Conservation (phyloP, 1,139 yeast species). For the Wickerhamiella pararugosa region DNA sequence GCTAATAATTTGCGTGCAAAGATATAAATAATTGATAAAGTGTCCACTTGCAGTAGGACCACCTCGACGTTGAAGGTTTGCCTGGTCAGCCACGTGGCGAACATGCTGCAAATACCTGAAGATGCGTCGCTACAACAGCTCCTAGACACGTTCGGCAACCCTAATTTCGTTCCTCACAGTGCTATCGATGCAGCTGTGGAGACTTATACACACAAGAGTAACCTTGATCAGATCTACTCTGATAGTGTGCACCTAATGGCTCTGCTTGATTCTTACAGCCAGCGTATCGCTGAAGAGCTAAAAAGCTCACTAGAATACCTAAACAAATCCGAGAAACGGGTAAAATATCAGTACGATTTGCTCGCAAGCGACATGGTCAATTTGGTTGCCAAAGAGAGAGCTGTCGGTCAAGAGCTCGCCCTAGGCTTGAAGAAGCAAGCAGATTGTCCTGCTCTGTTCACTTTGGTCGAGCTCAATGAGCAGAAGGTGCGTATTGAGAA, state of each 20-base stretch:
- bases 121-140: neutral
- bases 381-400: slow-evolving; percentile 18
- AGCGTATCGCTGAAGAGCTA: slow-evolving; percentile 22
- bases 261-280: slow-evolving; percentile 22
- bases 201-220: slow-evolving; percentile 36
- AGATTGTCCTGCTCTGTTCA: slow-evolving; percentile 11
- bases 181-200: slow-evolving; percentile 19
- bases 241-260: slow-evolving; percentile 23
- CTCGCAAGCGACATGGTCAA: slow-evolving; percentile 21
- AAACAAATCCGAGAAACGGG: slow-evolving; percentile 20
- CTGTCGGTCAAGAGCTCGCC: slow-evolving; percentile 10
- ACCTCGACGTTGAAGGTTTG: too few relatives aligned
- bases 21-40: too few relatives aligned
- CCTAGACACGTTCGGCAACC: neutral
- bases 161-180: slow-evolving; percentile 2
- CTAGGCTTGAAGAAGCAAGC: slow-evolving; percentile 3
- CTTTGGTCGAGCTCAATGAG: slow-evolving; percentile 19
- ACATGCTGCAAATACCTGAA: neutral
- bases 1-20: too few relatives aligned
- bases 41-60: too few relatives aligned
- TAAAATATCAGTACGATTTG: slow-evolving; percentile 24
- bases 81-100: too few relatives aligned
- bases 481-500: slow-evolving; percentile 18
- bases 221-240: slow-evolving; percentile 21
- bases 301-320: slow-evolving; percentile 20